These are phyloP conservation scores for Eragrostis curvula DNA, from an alignment of 176 grass and related monocot genomes.

Conservation along the genomic window DNA sequence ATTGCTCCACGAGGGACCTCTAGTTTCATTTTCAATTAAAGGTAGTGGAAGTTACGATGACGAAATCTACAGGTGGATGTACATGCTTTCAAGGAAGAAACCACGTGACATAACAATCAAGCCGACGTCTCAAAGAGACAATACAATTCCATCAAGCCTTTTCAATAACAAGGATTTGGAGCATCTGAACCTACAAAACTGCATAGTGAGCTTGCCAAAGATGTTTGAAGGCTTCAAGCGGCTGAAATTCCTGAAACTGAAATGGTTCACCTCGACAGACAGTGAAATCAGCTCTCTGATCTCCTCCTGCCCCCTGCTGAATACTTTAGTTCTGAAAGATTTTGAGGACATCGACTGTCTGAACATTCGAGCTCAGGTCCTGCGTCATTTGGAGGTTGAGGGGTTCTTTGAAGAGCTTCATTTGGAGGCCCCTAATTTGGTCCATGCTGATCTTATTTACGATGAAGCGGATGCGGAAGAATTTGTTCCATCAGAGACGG, in stretches of 20 bases:
- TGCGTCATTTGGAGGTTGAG: not conserved
- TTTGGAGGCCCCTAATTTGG: not conserved
- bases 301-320: conserved; percentile 2
- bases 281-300: conserved; percentile 3
- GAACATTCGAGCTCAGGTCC: not conserved
- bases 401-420: conserved; percentile 13
- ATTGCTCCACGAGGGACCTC: not conserved
- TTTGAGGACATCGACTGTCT: conserved; percentile 11
- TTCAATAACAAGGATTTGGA: not conserved
- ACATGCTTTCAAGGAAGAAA: conserved; percentile 10
- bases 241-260: conserved; percentile 7
- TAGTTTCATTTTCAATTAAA: not conserved
- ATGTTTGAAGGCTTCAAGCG: conserved; percentile 5
- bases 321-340: not conserved
- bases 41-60: not conserved
- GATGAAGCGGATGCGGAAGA: not conserved
- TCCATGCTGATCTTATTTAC: not conserved
- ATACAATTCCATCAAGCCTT: conserved; percentile 26
- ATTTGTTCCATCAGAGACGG: not conserved
- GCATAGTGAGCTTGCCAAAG: conserved; percentile 18
- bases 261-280: conserved; percentile 11
- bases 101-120: not conserved
- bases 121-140: not conserved
- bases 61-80: conserved; percentile 13
- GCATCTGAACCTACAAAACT: not conserved